Evolutionary conservation across 768 basidiomycete species (phyloP).

Genomic region (Leccinum variicolor): DNA sequence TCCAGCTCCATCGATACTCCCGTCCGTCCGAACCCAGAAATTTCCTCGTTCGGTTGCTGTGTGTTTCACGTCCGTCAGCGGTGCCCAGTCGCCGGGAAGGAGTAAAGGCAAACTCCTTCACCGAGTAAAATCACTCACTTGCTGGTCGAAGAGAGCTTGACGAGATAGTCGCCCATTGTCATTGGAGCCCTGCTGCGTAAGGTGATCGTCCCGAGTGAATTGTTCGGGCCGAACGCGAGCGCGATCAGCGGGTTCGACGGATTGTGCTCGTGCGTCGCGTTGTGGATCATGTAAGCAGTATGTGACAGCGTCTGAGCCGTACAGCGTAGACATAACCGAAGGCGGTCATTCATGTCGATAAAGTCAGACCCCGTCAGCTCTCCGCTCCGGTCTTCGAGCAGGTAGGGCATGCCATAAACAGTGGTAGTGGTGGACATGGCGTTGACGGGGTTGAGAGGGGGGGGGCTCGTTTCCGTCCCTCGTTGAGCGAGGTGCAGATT

Average conservation of each 20-base stretch:
- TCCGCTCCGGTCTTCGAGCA: constrained; percentile 65
- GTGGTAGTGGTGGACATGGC: constrained; percentile 27
- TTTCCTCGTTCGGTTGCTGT: constrained; percentile 44
- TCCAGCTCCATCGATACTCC: constrained; percentile 59
- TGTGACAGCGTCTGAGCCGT: constrained; percentile 41
- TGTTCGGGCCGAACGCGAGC: constrained; percentile 49
- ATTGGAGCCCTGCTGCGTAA: constrained; percentile 35
- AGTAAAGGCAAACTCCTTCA: background rate
- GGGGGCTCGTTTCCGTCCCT: background rate
- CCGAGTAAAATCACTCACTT: constrained; percentile 34
- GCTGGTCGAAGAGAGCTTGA: constrained; percentile 35
- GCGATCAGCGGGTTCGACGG: constrained; percentile 40
- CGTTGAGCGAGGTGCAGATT: constrained; percentile 3
- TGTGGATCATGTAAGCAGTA: constrained; percentile 52
- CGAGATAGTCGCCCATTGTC: constrained; percentile 53
- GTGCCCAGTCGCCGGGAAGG: background rate
- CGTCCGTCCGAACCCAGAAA: constrained; percentile 60
- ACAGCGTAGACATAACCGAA: constrained; percentile 48
- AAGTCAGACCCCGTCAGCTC: constrained; percentile 53
- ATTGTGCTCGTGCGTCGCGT: constrained; percentile 28
- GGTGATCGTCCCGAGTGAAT: constrained; percentile 51
- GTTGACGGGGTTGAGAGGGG: background rate
- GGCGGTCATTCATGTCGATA: constrained; percentile 60
- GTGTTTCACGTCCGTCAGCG: background rate
- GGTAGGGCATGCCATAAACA: constrained; percentile 54